Percentiles rank a stretch among this genome's conserved stretches.
Evolutionary conservation across 768 basidiomycete genomes (phyloP).

Genomic region (Suillus spraguei): DNA sequence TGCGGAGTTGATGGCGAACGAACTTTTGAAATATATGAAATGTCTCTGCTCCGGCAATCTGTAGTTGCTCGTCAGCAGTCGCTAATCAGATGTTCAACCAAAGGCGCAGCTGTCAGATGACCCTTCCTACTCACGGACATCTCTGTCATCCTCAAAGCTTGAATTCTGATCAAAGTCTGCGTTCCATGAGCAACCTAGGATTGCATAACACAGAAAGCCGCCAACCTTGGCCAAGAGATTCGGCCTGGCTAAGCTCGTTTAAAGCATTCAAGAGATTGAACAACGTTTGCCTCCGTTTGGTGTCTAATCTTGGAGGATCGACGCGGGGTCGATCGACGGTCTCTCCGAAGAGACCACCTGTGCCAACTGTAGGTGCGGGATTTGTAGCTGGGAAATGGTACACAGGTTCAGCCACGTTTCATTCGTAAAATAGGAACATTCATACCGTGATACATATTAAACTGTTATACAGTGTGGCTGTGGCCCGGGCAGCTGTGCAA

Average conservation of each 20-base stretch:
- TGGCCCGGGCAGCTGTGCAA: neutral
- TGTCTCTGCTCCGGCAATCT: constrained; percentile 63
- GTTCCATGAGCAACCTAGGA: neutral
- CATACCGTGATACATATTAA: constrained; percentile 14
- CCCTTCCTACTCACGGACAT: constrained; percentile 56
- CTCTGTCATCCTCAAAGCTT: constrained; percentile 63
- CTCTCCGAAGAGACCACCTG: constrained; percentile 3
- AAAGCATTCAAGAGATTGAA: constrained; percentile 41
- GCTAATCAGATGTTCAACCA: constrained; percentile 37
- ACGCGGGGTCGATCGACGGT: neutral
- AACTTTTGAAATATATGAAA: constrained; percentile 68
- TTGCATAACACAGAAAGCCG: neutral
- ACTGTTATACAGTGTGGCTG: neutral
- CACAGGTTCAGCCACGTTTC: constrained; percentile 3
- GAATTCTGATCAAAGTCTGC: constrained; percentile 43
- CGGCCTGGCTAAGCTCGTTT: constrained; percentile 41
- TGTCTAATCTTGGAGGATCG: constrained; percentile 14
- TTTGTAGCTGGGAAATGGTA: constrained; percentile 6
- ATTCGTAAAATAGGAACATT: neutral
- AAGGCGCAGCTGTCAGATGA: neutral
- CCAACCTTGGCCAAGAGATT: constrained; percentile 25
- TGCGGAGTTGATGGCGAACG: constrained; percentile 16
- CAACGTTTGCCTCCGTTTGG: constrained; percentile 39
- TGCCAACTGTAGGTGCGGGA: neutral
- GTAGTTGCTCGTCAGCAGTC: constrained; percentile 70